Conservation (phyloP, 257 asterid species). For the Solanum gracilifrons region DNA sequence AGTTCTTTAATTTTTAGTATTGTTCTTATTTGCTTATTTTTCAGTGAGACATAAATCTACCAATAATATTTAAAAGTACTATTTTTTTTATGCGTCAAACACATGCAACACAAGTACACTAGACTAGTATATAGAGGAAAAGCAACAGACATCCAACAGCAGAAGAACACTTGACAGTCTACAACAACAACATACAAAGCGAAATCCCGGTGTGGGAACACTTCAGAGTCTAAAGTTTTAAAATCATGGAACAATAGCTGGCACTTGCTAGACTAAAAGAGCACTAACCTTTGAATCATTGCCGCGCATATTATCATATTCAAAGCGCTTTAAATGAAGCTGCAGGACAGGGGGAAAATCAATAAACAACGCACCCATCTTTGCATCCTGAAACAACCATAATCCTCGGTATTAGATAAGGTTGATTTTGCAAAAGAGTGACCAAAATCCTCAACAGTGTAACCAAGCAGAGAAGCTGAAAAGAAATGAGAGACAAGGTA, state of each 20-base stretch:
- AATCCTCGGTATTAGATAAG: not conserved
- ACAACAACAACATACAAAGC: not conserved
- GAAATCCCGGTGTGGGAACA: not conserved
- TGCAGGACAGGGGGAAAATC: slow-evolving; percentile 99
- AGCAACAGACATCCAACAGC: not conserved
- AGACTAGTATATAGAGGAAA: not conserved
- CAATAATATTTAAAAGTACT: not conserved
- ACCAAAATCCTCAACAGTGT: not conserved
- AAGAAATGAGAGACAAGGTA: not conserved
- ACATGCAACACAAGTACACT: not conserved
- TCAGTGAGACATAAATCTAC: not conserved
- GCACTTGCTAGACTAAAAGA: not conserved
- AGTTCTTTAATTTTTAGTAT: not conserved
- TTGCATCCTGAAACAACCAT: slow-evolving; percentile 70
- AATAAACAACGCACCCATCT: slow-evolving; percentile 80
- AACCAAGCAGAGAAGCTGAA: not conserved
- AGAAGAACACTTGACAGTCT: not conserved
- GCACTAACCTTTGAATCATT: slow-evolving; percentile 78
- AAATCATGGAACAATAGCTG: not conserved
- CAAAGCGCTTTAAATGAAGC: slow-evolving; percentile 97
- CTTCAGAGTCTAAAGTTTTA: not conserved
- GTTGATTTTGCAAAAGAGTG: not conserved
- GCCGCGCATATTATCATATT: slow-evolving; percentile 86
- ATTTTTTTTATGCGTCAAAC: not conserved
- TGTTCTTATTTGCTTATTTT: not conserved